phyloP scores from a whole-genome alignment of 805 yeast genomes.

The Candida namnaoensis region DNA sequence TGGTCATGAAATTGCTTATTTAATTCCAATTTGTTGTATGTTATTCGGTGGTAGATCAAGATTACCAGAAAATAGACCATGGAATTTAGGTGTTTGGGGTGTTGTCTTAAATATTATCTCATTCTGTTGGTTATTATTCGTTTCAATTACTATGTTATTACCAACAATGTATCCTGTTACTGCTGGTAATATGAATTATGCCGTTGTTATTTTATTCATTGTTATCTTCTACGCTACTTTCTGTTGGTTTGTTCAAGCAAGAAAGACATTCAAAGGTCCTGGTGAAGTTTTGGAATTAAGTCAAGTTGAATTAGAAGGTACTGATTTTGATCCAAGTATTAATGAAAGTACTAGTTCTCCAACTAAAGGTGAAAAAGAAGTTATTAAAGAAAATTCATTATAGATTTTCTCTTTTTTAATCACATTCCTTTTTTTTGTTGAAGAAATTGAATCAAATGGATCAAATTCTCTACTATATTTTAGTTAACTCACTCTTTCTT shows the following conservation, averaged over 20 bases:
- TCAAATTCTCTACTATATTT: too few species aligned
- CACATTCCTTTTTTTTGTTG: too few species aligned
- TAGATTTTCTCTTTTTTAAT: too few species aligned
- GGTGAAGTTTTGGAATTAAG: slow-evolving; percentile 7
- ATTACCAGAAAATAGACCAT: slow-evolving; percentile 13
- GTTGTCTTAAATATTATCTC: slow-evolving; percentile 11
- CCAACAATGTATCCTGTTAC: slow-evolving; percentile 16
- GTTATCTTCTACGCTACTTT: slow-evolving; percentile 14
- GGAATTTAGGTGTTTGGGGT: slow-evolving; percentile 17
- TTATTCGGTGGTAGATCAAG: slow-evolving; percentile 15
- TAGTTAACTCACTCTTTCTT: too few species aligned
- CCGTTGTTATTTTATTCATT: slow-evolving; percentile 16
- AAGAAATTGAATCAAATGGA: too few species aligned
- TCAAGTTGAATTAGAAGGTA: too few species aligned
- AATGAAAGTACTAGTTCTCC: too few species aligned
- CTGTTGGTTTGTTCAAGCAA: slow-evolving; percentile 17
- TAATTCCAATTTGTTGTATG: slow-evolving; percentile 21
- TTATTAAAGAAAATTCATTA: too few species aligned
- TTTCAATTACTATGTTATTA: slow-evolving; percentile 16
- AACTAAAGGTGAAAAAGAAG: too few species aligned
- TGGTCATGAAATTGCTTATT: slow-evolving; percentile 22
- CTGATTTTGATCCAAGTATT: too few species aligned
- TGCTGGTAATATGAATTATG: slow-evolving; percentile 19
- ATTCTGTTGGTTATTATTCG: slow-evolving; percentile 13
- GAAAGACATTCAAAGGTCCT: slow-evolving; percentile 18